Evolutionary conservation across 345 rosid species (phyloP).

Genomic region (Adansonia digitata): DNA sequence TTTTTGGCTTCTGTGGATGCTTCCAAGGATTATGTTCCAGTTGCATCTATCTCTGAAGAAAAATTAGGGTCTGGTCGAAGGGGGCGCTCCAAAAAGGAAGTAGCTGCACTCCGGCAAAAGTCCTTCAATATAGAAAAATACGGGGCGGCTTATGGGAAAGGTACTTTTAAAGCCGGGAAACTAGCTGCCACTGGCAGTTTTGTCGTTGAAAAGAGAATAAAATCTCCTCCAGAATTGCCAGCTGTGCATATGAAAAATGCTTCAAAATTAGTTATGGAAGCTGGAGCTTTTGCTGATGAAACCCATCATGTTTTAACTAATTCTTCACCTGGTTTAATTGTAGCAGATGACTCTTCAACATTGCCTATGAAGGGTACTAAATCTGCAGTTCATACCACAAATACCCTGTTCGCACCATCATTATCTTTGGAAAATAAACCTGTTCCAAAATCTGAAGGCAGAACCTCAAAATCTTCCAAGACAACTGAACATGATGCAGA

Average conservation of each 20-base stretch:
- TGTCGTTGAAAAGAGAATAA: constrained; percentile 40
- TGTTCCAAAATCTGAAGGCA: constrained; percentile 5
- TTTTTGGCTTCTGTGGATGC: constrained; percentile 12
- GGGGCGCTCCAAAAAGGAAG: constrained; percentile 22
- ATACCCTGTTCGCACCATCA: constrained; percentile 15
- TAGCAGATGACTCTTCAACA: constrained; percentile 14
- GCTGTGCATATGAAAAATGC: constrained; percentile 24
- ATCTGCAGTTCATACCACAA: constrained; percentile 24
- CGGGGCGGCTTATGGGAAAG: constrained; percentile 15
- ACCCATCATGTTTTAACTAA: constrained; percentile 2
- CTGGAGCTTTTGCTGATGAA: constrained; percentile 20
- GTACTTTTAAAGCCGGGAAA: constrained; percentile 14
- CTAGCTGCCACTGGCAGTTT: constrained; percentile 24
- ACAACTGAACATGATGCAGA: constrained; percentile 11
- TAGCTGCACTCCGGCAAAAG: constrained; percentile 12
- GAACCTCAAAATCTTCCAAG: neutral
- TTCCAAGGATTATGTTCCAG: constrained; percentile 8
- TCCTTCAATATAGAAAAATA: constrained; percentile 14
- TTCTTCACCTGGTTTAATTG: constrained; percentile 11
- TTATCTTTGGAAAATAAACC: constrained; percentile 15
- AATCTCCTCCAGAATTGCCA: constrained; percentile 27
- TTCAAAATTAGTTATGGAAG: constrained; percentile 24
- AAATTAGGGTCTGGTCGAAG: constrained; percentile 19
- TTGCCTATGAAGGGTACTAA: constrained; percentile 7
- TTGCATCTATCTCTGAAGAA: constrained; percentile 19